A percentile compares a stretch with the other conserved stretches of the same genome.
Evolutionary conservation across 805 yeast genomes (phyloP).

Genomic region (Priceomyces castillae): DNA sequence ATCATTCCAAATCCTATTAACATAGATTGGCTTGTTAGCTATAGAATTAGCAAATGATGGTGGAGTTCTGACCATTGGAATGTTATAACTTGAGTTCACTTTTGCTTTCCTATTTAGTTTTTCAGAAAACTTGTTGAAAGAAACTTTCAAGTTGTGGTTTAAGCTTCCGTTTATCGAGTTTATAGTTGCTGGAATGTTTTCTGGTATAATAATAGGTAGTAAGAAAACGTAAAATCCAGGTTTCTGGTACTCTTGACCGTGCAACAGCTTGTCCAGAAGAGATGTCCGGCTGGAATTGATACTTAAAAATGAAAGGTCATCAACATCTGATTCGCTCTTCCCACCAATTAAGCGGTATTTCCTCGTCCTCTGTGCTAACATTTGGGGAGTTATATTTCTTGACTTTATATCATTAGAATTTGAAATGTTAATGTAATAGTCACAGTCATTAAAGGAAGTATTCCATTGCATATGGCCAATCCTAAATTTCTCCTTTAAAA

Average conservation of each 20-base stretch:
- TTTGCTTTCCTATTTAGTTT: slow-evolving; percentile 35
- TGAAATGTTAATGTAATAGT: slow-evolving; percentile 38
- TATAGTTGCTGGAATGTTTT: slow-evolving; percentile 61
- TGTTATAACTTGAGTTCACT: slow-evolving; percentile 26
- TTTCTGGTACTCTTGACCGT: slow-evolving; percentile 26
- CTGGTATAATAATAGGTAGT: slow-evolving; percentile 60
- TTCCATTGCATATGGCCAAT: slow-evolving; percentile 50
- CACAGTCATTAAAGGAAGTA: slow-evolving; percentile 41
- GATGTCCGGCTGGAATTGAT: slow-evolving; percentile 16
- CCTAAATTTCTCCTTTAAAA: slow-evolving; percentile 46
- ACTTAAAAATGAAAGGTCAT: slow-evolving; percentile 12
- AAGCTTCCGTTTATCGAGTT: slow-evolving; percentile 50
- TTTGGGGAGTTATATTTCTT: slow-evolving; percentile 42
- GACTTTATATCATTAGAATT: slow-evolving; percentile 44
- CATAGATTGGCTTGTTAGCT: slow-evolving; percentile 71
- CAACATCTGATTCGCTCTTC: slow-evolving; percentile 16
- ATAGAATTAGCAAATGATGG: slow-evolving; percentile 57
- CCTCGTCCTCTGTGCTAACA: slow-evolving; percentile 40
- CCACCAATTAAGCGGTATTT: slow-evolving; percentile 24
- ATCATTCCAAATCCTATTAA: slow-evolving; percentile 73
- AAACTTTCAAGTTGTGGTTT: slow-evolving; percentile 39
- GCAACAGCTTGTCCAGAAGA: background rate
- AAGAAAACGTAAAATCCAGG: slow-evolving; percentile 73
- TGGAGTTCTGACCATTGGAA: slow-evolving; percentile 54
- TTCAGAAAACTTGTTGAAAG: slow-evolving; percentile 36